Evolutionary conservation across 768 basidiomycete species (phyloP).

Genomic region (Crassisporium funariophilum): DNA sequence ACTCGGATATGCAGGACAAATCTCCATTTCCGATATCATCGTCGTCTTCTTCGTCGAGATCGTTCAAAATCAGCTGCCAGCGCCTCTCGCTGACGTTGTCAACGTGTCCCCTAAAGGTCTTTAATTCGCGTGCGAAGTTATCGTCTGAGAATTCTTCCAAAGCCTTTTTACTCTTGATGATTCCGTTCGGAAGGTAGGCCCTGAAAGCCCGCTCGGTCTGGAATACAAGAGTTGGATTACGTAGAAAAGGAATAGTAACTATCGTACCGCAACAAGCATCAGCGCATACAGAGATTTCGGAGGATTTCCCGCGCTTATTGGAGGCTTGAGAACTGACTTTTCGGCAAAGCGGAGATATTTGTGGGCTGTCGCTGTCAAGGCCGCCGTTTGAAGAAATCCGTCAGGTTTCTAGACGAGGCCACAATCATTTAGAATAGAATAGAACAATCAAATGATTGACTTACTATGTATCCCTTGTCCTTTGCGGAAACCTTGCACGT

Average conservation of each 20-base stretch:
- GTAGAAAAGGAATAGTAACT: background rate
- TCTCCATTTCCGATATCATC: background rate
- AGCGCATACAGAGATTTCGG: conserved; percentile 17
- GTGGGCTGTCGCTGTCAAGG: conserved; percentile 1
- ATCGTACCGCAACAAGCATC: conserved; percentile 12
- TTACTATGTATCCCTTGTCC: conserved; percentile 1
- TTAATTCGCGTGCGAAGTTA: conserved; percentile 6
- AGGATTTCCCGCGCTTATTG: conserved; percentile 11
- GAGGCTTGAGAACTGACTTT: conserved; percentile 11
- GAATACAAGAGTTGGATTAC: background rate
- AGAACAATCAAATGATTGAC: background rate
- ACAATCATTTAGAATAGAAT: background rate
- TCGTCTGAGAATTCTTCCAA: conserved; percentile 9
- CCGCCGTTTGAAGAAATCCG: conserved; percentile 14
- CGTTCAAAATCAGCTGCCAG: background rate
- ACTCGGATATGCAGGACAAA: background rate
- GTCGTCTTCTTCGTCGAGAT: background rate
- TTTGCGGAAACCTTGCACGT: background rate
- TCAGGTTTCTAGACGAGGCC: conserved; percentile 10
- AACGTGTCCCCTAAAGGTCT: background rate
- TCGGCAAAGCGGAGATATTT: conserved; percentile 1
- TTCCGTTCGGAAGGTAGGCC: background rate
- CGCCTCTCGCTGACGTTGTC: background rate
- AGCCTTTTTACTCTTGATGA: background rate
- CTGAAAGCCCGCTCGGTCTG: conserved; percentile 9